Conservation (phyloP, 129 eudicot genomes). For the Arctium minus region DNA sequence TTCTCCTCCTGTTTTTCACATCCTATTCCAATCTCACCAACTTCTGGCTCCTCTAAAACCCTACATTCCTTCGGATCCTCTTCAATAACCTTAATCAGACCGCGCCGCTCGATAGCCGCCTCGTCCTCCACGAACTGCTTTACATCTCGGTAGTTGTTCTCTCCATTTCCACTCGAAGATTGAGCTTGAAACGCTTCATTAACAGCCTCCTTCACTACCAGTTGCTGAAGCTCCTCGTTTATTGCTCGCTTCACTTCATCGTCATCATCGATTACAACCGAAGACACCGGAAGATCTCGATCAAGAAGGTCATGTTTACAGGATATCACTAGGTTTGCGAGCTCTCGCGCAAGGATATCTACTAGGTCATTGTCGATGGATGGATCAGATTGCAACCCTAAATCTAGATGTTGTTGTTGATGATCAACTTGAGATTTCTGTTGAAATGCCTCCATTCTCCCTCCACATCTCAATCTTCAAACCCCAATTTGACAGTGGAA, state of each 20-base stretch:
- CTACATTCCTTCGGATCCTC: constrained; percentile 21
- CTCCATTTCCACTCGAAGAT: neutral
- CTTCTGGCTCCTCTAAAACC: constrained; percentile 20
- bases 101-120: neutral
- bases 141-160: neutral
- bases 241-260: constrained; percentile 14
- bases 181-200: constrained; percentile 17
- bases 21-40: constrained; percentile 15
- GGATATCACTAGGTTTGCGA: constrained; percentile 25
- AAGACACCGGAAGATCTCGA: neutral
- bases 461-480: constrained; percentile 35
- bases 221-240: constrained; percentile 22
- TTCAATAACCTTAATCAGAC: neutral
- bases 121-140: constrained; percentile 8
- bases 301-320: neutral
- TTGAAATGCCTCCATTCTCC: constrained; percentile 26
- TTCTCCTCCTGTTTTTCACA: constrained; percentile 18
- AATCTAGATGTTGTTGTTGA: neutral
- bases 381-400: constrained; percentile 21
- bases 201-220: constrained; percentile 24
- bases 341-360: constrained; percentile 15
- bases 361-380: constrained; percentile 10
- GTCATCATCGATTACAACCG: constrained; percentile 19
- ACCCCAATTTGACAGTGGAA: neutral
- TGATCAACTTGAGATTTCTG: constrained; percentile 19